Evolutionary conservation across 768 basidiomycete genomes (phyloP), one percentile per base, ranked within the genome.

Genomic region (Ramaria rubella): DNA sequence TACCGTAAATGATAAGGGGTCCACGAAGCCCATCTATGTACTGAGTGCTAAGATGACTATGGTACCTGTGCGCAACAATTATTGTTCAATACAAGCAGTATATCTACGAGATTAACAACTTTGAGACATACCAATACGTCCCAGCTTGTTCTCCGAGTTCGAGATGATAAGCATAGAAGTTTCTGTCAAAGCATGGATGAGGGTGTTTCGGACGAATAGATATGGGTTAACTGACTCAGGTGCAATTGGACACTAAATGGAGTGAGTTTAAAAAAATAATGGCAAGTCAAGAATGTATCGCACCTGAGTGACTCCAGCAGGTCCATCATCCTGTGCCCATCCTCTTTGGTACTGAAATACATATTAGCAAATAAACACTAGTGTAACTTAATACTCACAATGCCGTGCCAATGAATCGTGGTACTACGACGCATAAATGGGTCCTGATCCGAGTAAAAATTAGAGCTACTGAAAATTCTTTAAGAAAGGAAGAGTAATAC

Each of bases 21-120:
- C 57, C 56, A 14, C 57, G 51, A 27, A 61, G 57, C 15, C 60
- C 60, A 38, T 62, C 61, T 21, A 58, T 62, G 33, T 62, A 62
- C 45, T 62, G 61, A 15, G 61, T 61, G 26, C 57, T 46, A 21
- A 60, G 19, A 52, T 60, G 59, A 29, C 53, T 56, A 19, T 60
- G 59, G 51, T 60, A 60, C 58, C 55, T 51, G 33, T 36, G 17
- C 4, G 19, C 11, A 19, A 23, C 12, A 31, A 14, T 31, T 48
- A 14, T 23, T 21, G 17, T 9, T 21, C 19, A 3, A 34, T 1
- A 51, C 1, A n/a, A 14, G 23, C 21, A 27, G 17, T 15, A 15
- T 36, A n/a, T n/a, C n/a, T n/a, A n/a, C n/a, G 44, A 9, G 23
- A 11, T 26, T 4, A 31, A 33, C 24, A 33, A 7, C 5, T n/a